Percentiles rank a stretch among this genome's conserved stretches.
Evolutionary conservation across 305 asterid species (phyloP).

Genomic region (Stenogyne calaminthoides): DNA sequence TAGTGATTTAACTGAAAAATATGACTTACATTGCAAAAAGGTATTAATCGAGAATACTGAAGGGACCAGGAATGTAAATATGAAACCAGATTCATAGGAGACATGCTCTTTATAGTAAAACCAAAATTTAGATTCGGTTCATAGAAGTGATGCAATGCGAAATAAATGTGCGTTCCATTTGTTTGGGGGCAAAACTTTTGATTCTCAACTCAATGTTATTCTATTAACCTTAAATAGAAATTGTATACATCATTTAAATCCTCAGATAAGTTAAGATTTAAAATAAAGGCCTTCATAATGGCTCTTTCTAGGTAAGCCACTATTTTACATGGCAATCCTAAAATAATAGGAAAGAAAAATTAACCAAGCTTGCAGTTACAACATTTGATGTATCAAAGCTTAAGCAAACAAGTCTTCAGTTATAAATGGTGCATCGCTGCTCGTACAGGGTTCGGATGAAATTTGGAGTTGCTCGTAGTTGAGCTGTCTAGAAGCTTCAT

Average conservation of each 20-base stretch:
- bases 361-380: background rate
- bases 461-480: slow-evolving; percentile 71
- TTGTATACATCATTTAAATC: background rate
- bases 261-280: background rate
- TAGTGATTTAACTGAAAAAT: no score
- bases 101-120: no score
- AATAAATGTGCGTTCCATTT: background rate
- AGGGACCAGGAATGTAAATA: no score
- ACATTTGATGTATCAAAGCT: background rate
- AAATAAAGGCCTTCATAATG: background rate
- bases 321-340: no score
- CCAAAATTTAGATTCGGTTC: no score
- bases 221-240: background rate
- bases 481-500: slow-evolving; percentile 93
- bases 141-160: no score
- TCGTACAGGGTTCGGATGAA: slow-evolving; percentile 47
- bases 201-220: background rate
- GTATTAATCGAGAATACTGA: no score
- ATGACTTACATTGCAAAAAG: no score
- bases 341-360: background rate
- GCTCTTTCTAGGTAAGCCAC: background rate
- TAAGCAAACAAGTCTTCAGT: slow-evolving; percentile 82
- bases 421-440: slow-evolving; percentile 43
- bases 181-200: background rate
- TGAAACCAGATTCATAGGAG: no score